Evolutionary conservation across 164 flowering plant genomes (phyloP).

Genomic region (Platanus orientalis): DNA sequence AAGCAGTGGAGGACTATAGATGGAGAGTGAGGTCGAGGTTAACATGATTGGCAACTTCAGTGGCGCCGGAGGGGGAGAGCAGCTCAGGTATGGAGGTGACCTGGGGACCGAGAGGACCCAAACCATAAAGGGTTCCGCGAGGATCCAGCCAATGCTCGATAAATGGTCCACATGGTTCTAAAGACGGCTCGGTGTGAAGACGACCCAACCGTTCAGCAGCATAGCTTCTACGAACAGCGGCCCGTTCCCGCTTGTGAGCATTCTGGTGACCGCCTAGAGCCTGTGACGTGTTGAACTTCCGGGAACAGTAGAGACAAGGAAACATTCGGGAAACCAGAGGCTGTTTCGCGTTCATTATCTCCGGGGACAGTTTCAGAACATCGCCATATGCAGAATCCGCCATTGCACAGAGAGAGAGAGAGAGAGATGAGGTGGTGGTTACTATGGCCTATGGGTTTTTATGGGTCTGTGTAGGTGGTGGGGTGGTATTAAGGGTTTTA

Average conservation of each 20-base stretch:
- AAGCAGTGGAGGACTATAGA: too few species aligned
- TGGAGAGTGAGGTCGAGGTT: constrained; percentile 45
- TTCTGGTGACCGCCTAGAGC: constrained; percentile 82
- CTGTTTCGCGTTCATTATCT: constrained; percentile 8
- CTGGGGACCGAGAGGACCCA: neutral
- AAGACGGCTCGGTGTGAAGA: neutral
- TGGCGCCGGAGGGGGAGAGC: constrained; percentile 6
- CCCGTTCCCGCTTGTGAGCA: constrained; percentile 69
- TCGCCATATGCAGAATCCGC: too few species aligned
- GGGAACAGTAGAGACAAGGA: constrained; percentile 51
- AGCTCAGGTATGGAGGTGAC: neutral
- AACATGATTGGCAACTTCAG: constrained; percentile 9
- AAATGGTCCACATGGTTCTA: neutral
- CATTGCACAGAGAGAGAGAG: too few species aligned
- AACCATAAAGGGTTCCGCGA: constrained; percentile 2
- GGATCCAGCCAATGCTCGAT: constrained; percentile 15
- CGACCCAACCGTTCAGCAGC: neutral
- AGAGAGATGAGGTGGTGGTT: too few species aligned
- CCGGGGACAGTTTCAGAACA: too few species aligned
- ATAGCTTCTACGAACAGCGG: constrained; percentile 38
- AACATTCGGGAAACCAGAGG: constrained; percentile 25
- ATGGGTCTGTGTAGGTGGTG: too few species aligned
- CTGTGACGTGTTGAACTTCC: constrained; percentile 60
- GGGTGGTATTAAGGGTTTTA: too few species aligned
- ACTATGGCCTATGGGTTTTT: too few species aligned